Evolutionary conservation across 495 filamentous ascomycete genomes (phyloP).

Genomic region (Podospora conica): DNA sequence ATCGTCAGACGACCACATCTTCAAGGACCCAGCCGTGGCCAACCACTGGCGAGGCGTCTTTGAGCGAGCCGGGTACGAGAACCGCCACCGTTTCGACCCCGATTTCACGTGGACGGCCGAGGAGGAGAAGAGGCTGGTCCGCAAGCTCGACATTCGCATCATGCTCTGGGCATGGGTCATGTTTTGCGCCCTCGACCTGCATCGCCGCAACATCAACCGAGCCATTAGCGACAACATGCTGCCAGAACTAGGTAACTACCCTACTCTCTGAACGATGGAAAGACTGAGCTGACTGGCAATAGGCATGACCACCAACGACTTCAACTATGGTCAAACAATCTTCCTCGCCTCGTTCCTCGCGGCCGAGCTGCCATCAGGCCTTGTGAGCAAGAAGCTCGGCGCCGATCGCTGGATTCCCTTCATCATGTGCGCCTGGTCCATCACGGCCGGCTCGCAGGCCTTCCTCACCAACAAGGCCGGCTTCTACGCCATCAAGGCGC

Average conservation of each 20-base stretch:
- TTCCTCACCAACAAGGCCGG: conserved; percentile 30
- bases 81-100: conserved; percentile 53
- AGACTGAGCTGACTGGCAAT: not conserved
- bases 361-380: conserved; percentile 42
- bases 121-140: conserved; percentile 44
- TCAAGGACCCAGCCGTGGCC: conserved; percentile 23
- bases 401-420: conserved; percentile 44
- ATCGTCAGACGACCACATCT: conserved; percentile 29
- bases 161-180: conserved; percentile 33
- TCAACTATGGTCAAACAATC: conserved; percentile 41
- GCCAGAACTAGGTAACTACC: conserved; percentile 23
- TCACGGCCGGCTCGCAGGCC: conserved; percentile 36
- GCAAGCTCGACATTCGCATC: conserved; percentile 35
- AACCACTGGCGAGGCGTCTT: conserved; percentile 23
- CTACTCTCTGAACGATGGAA: not conserved
- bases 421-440: conserved; percentile 42
- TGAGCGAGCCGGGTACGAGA: conserved; percentile 43
- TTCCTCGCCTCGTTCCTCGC: conserved; percentile 42
- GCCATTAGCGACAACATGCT: conserved; percentile 43
- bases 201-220: conserved; percentile 41
- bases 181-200: conserved; percentile 42
- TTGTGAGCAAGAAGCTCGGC: conserved; percentile 45
- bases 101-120: conserved; percentile 40
- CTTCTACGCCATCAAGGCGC: conserved; percentile 39
- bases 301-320: conserved; percentile 45